These are phyloP conservation scores for Lasiodiplodia gonubiensis DNA, from an alignment of 2,329 filamentous ascomycete species.

Conservation along the genomic window DNA sequence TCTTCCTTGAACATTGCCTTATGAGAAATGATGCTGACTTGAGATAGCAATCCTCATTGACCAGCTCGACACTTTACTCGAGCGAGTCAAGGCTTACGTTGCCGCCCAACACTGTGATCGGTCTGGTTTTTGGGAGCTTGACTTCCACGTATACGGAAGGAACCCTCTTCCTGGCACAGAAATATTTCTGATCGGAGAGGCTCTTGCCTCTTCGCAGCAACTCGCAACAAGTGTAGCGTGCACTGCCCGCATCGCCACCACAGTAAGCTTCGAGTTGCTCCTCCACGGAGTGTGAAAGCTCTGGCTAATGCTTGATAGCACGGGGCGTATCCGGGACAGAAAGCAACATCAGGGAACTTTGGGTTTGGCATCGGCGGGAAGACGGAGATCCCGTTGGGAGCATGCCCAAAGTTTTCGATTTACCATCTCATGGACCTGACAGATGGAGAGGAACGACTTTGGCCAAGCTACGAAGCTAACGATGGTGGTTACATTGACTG, in stretches of 20 bases:
- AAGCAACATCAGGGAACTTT: constrained; percentile 61
- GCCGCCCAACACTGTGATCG: not conserved
- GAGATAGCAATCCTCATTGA: not conserved
- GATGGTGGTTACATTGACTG: not conserved
- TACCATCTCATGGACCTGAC: constrained; percentile 58
- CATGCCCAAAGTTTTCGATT: constrained; percentile 53
- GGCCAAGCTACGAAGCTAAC: not conserved
- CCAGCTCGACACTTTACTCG: not conserved
- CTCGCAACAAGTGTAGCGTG: constrained; percentile 53
- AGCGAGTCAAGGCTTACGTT: not conserved
- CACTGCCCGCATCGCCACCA: constrained; percentile 46
- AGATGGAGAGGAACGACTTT: constrained; percentile 34
- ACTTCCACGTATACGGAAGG: not conserved
- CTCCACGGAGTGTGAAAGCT: not conserved
- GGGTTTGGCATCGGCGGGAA: constrained; percentile 52
- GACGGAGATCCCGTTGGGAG: constrained; percentile 46
- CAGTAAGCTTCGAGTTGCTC: not conserved
- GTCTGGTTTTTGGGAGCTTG: not conserved
- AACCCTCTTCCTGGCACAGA: too few species aligned
- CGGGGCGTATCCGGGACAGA: constrained; percentile 56
- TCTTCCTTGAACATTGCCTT: too few species aligned
- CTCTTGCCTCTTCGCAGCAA: constrained; percentile 52
- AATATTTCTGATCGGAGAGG: constrained; percentile 57
- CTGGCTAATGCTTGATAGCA: constrained; percentile 45
- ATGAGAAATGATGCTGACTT: not conserved